Evolutionary conservation across 2,329 filamentous ascomycete genomes (phyloP).

Genomic region (Lachnellula hyalina): DNA sequence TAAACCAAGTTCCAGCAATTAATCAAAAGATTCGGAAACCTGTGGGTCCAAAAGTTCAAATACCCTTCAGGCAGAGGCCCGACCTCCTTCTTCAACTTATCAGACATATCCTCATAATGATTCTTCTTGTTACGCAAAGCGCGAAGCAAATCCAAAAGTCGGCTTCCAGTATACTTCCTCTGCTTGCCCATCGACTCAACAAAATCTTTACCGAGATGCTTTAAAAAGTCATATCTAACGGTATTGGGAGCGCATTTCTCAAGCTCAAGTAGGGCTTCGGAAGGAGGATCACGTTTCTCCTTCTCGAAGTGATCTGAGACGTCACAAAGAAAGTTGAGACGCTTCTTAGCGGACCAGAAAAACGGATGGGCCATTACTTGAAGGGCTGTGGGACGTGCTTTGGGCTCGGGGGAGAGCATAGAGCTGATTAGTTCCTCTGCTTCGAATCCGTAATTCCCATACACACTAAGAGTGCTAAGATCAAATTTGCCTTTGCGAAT

Average conservation of each 20-base stretch:
- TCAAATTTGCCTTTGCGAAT: slow-evolving; percentile 86
- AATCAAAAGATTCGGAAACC: slow-evolving; percentile 63
- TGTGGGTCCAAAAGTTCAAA: slow-evolving; percentile 61
- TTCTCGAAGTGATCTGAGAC: slow-evolving; percentile 96
- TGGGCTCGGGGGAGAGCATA: slow-evolving; percentile 62
- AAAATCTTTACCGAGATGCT: slow-evolving; percentile 70
- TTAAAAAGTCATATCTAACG: slow-evolving; percentile 71
- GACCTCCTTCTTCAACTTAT: slow-evolving; percentile 64
- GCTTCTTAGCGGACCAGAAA: slow-evolving; percentile 89
- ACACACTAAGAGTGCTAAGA: slow-evolving; percentile 62
- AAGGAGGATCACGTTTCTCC: slow-evolving; percentile 79
- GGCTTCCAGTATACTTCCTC: slow-evolving; percentile 83
- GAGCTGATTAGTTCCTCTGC: slow-evolving; percentile 79
- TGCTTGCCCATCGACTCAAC: slow-evolving; percentile 89
- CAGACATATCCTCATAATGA: slow-evolving; percentile 94
- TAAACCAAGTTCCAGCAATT: slow-evolving; percentile 58
- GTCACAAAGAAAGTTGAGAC: slow-evolving; percentile 88
- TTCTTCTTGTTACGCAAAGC: slow-evolving; percentile 95
- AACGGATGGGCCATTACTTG: slow-evolving; percentile 91
- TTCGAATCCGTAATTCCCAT: slow-evolving; percentile 81
- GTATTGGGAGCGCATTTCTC: slow-evolving; percentile 49
- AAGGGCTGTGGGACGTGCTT: slow-evolving; percentile 61
- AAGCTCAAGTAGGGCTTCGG: slow-evolving; percentile 56
- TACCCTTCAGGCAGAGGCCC: slow-evolving; percentile 61
- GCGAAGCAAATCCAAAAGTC: slow-evolving; percentile 79